phyloP scores from a whole-genome alignment of 345 rosid genomes.

The Salix arbutifolia region DNA sequence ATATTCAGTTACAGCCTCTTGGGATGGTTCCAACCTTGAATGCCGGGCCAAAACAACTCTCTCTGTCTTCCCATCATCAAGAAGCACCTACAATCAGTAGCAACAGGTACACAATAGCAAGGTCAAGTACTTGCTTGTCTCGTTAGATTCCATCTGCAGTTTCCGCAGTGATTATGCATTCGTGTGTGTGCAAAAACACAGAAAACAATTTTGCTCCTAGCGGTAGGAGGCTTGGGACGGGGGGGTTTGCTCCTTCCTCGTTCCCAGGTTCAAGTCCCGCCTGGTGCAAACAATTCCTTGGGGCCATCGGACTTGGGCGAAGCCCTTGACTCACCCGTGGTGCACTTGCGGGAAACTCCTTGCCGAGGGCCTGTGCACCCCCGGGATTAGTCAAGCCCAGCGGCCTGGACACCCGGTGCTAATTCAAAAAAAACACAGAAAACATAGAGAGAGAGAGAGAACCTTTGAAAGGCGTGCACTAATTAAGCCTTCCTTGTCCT shows the following conservation, averaged over 20 bases:
- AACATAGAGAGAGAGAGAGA: not conserved
- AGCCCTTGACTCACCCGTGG: too few species aligned
- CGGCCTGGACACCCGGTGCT: too few species aligned
- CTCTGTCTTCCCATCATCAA: conserved; percentile 90
- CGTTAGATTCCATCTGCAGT: not conserved
- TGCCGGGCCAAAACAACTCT: conserved; percentile 65
- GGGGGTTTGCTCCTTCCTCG: too few species aligned
- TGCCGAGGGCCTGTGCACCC: too few species aligned
- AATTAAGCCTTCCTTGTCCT: conserved; percentile 72
- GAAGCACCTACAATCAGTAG: conserved; percentile 53
- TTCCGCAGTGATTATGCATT: not conserved
- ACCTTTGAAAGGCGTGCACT: conserved; percentile 85
- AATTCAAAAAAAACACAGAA: too few species aligned
- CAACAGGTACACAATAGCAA: not conserved
- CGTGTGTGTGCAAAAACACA: not conserved
- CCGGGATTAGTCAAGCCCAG: too few species aligned
- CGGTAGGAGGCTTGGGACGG: too few species aligned
- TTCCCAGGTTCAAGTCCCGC: too few species aligned
- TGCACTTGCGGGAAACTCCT: too few species aligned
- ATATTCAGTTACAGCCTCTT: conserved; percentile 79
- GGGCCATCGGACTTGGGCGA: too few species aligned
- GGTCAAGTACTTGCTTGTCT: not conserved
- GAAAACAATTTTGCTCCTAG: too few species aligned
- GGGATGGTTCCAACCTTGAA: conserved; percentile 68
- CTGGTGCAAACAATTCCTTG: too few species aligned